Base-by-base conservation (phyloP, 306 rosid species). In the Vachellia pachyceras region DNA sequence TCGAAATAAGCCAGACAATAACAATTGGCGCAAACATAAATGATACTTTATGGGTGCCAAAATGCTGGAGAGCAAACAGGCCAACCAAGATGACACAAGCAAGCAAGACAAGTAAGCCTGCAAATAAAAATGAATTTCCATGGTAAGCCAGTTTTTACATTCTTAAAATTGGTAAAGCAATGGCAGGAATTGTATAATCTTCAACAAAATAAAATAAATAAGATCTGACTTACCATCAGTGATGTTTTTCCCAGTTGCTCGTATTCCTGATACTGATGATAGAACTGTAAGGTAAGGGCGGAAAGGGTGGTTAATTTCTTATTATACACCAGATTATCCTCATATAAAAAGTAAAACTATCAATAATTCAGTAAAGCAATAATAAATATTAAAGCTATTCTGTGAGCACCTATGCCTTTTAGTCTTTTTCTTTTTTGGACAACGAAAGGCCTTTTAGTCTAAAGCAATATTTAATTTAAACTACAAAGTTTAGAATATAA, bases 21-120 rank as follows among this genome's bases (percentile, higher is more conserved):
- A 94, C 92, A 61, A 94, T 61, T 4, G 97, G 98, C 12, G 98
- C 98, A 85, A 94, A 91, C 74, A 94, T 65, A 83, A 90, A 89
- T 10, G 94, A 90, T 64, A 94, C 93, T 83, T 85, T 87, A 88
- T 90, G 95, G 71, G 95, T 91, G 72, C 98, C 98, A 78, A 79
- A 89, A 79, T 94, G 98, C 86, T 94, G 98, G 45, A 94, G 95
- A 54, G 97, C 92, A 86, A 94, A 91, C 72, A 94, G 88, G 72
- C 93, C 95, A 78, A 91, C 86, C 87, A 94, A 82, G 79, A 94
- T 88, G 80, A 72, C 82, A 86, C 97, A 91, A 45, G 98, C 94
- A 77, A 94, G 82, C 86, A 91, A 85, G 58, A 90, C 84, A 82
- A 93, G 86, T 79, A 85, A 91, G 77, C 89, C 98, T 91, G 78